phyloP scores from a whole-genome alignment of 2,329 filamentous ascomycete species.

The Shiraia bambusicola region DNA sequence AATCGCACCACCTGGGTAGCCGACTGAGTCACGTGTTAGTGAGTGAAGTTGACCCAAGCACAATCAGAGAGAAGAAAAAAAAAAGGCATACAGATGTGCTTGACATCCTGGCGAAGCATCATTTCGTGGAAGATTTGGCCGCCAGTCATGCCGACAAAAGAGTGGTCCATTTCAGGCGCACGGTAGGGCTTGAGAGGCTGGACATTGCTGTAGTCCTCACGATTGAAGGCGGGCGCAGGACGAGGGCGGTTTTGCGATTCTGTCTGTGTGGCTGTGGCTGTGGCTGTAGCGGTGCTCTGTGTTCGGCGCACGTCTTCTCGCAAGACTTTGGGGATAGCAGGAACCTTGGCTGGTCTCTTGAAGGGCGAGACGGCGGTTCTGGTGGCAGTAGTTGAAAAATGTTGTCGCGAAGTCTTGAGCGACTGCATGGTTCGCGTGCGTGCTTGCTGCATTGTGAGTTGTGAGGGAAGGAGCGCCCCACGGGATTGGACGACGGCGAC shows the following conservation, averaged over 20 bases:
- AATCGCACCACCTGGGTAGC: constrained; percentile 92
- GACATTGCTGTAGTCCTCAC: constrained; percentile 47
- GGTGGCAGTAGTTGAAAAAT: constrained; percentile 47
- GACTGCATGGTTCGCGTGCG: constrained; percentile 39
- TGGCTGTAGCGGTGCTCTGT: constrained; percentile 47
- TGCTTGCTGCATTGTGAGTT: constrained; percentile 40
- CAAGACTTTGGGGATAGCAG: constrained; percentile 28
- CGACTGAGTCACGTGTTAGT: constrained; percentile 45
- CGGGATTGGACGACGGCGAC: constrained; percentile 10
- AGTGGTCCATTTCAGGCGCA: constrained; percentile 55
- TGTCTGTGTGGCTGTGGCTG: constrained; percentile 40
- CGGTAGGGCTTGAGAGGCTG: constrained; percentile 51
- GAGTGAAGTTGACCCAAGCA: background rate
- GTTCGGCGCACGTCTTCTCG: constrained; percentile 46
- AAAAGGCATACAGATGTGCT: constrained; percentile 80
- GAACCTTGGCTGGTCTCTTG: constrained; percentile 38
- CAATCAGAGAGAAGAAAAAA: background rate
- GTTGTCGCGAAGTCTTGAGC: constrained; percentile 44
- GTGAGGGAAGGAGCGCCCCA: constrained; percentile 19
- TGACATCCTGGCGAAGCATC: constrained; percentile 91
- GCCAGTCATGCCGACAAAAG: constrained; percentile 89
- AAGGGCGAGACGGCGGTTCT: constrained; percentile 49
- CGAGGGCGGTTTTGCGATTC: constrained; percentile 34
- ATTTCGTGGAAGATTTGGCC: constrained; percentile 99
- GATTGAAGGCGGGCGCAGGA: constrained; percentile 54